phyloP scores from a whole-genome alignment of 2,329 filamentous ascomycete species.

The Davidsoniella virescens region DNA sequence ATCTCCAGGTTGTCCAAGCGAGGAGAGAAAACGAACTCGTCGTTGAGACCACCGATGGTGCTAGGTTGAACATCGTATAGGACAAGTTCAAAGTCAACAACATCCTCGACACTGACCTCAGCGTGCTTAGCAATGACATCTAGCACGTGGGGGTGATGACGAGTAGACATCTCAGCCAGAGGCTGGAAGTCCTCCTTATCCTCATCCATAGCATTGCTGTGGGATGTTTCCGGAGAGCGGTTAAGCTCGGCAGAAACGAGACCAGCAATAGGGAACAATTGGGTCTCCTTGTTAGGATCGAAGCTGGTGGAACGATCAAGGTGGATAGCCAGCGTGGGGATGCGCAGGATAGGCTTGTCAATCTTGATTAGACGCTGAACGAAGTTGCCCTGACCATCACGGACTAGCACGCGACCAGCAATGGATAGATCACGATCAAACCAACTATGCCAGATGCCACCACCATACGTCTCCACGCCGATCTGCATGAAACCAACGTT shows the following conservation, averaged over 20 bases:
- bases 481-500: slow-evolving; percentile 82
- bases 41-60: slow-evolving; percentile 72
- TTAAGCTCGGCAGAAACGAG: slow-evolving; percentile 80
- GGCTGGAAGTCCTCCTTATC: slow-evolving; percentile 47
- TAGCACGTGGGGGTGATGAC: slow-evolving; percentile 79
- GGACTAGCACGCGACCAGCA: slow-evolving; percentile 74
- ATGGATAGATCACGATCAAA: slow-evolving; percentile 90
- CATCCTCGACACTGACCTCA: slow-evolving; percentile 49
- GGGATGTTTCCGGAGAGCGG: slow-evolving; percentile 26
- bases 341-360: slow-evolving; percentile 74
- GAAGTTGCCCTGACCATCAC: slow-evolving; percentile 55
- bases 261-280: slow-evolving; percentile 85
- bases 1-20: slow-evolving; percentile 91
- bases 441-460: slow-evolving; percentile 96
- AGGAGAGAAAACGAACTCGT: slow-evolving; percentile 94
- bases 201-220: slow-evolving; percentile 22
- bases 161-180: slow-evolving; percentile 58
- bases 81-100: slow-evolving; percentile 91
- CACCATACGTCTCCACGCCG: slow-evolving; percentile 91
- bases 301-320: slow-evolving; percentile 76
- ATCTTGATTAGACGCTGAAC: slow-evolving; percentile 78
- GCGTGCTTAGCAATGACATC: slow-evolving; percentile 71
- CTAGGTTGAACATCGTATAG: slow-evolving; percentile 92
- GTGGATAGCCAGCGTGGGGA: slow-evolving; percentile 89
- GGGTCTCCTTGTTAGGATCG: slow-evolving; percentile 90